Evolutionary conservation across 2,329 filamentous ascomycete genomes (phyloP).

Genomic region (Epichloe festucae): DNA sequence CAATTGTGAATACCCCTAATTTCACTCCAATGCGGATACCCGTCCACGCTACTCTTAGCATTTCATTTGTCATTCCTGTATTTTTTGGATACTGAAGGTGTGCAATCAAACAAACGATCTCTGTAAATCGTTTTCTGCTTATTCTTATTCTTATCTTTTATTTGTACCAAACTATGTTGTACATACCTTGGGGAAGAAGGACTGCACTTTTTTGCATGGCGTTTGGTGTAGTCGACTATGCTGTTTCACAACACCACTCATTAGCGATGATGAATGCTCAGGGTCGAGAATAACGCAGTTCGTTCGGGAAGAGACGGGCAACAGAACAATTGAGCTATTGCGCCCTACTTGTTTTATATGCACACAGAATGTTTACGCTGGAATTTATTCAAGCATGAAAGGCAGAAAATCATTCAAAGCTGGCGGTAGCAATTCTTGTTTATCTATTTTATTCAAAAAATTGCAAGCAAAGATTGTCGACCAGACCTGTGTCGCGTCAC

Average conservation of each 20-base stretch:
- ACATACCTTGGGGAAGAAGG: background rate
- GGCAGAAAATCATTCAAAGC: no score
- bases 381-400: no score
- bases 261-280: background rate
- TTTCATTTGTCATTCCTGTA: no score
- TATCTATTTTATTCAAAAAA: no score
- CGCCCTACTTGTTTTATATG: no score
- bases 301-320: background rate
- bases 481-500: no score
- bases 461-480: no score
- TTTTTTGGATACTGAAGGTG: no score
- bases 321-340: background rate
- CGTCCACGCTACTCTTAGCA: background rate
- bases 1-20: background rate
- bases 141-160: background rate
- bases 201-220: background rate
- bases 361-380: no score
- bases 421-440: no score
- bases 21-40: conserved; percentile 9
- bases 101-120: background rate
- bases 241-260: background rate
- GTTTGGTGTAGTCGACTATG: background rate
- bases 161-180: background rate
- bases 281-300: background rate
- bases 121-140: background rate